A percentile compares a stretch with the other conserved stretches of the same genome.
These are phyloP conservation scores for Strombidium stylifer DNA, from an alignment of 73 alveolate genomes.

Conservation along the genomic window DNA sequence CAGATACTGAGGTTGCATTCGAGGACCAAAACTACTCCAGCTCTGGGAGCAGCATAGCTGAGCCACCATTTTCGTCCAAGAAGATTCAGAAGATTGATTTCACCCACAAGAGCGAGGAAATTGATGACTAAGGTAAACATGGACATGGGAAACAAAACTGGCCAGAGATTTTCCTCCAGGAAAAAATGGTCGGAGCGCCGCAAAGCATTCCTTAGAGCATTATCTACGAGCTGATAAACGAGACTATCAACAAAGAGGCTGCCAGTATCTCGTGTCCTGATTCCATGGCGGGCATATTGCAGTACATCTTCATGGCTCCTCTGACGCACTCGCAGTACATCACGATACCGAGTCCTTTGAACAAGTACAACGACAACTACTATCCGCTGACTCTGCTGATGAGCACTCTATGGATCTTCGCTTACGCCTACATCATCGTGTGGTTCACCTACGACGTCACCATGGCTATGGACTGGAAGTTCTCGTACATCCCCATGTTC, in stretches of 20 bases:
- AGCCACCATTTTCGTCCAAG: too few species aligned
- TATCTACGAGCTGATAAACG: constrained; percentile 17
- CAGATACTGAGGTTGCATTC: too few species aligned
- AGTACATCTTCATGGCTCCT: constrained; percentile 33
- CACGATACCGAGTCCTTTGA: constrained; percentile 49
- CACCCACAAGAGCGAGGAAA: too few species aligned
- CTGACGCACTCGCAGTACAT: constrained; percentile 22
- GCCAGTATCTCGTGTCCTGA: constrained; percentile 3
- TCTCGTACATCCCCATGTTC: constrained; percentile 48
- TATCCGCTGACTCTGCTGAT: constrained; percentile 53
- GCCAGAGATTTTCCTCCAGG: neutral
- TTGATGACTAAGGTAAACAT: neutral
- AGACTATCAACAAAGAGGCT: constrained; percentile 19
- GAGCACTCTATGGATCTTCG: constrained; percentile 46
- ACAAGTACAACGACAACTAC: constrained; percentile 26
- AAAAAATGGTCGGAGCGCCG: constrained; percentile 1
- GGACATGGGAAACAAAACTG: too few species aligned
- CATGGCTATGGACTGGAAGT: constrained; percentile 20
- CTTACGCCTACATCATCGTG: constrained; percentile 45
- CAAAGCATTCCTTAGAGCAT: neutral
- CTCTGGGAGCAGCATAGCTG: too few species aligned
- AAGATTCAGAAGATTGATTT: too few species aligned
- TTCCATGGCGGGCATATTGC: neutral
- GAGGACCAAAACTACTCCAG: too few species aligned
- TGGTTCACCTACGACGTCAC: constrained; percentile 59